Evolutionary conservation across 805 yeast genomes (phyloP).

Genomic region (Cyberlindnera amylophila): DNA sequence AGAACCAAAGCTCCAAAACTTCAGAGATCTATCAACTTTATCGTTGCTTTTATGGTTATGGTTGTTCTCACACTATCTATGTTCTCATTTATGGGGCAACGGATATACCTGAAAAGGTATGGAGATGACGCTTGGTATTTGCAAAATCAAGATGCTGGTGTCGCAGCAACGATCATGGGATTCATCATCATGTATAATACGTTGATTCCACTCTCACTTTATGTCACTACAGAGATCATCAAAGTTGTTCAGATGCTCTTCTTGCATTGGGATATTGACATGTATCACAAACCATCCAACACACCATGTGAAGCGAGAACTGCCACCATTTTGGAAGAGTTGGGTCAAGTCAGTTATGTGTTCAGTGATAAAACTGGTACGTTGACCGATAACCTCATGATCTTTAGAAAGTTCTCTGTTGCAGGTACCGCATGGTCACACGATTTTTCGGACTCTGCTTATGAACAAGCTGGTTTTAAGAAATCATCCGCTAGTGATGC

Average conservation of each 20-base stretch:
- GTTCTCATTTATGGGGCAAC: conserved; percentile 78
- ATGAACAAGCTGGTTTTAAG: conserved; percentile 15
- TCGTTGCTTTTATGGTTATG: conserved; percentile 83
- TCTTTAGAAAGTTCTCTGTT: conserved; percentile 82
- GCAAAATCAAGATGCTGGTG: conserved; percentile 67
- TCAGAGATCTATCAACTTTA: conserved; percentile 75
- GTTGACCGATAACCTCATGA: conserved; percentile 89
- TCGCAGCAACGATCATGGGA: conserved; percentile 89
- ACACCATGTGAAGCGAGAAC: conserved; percentile 95
- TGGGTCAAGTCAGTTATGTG: conserved; percentile 93
- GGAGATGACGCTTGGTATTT: conserved; percentile 69
- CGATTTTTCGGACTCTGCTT: conserved; percentile 44
- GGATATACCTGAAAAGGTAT: conserved; percentile 41
- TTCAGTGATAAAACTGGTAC: conserved; percentile 98
- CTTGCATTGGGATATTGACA: conserved; percentile 87
- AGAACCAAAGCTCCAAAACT: conserved; percentile 91
- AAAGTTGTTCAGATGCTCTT: conserved; percentile 81
- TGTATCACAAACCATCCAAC: conserved; percentile 80
- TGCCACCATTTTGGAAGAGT: conserved; percentile 90
- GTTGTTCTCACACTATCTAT: conserved; percentile 73
- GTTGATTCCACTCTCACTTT: conserved; percentile 87
- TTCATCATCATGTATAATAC: conserved; percentile 97
- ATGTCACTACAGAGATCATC: conserved; percentile 94
- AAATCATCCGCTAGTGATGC: background rate
- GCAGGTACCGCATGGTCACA: conserved; percentile 91